These are phyloP conservation scores for Fusarium praegraminearum DNA, from an alignment of 2,329 filamentous ascomycete species.

Conservation along the genomic window DNA sequence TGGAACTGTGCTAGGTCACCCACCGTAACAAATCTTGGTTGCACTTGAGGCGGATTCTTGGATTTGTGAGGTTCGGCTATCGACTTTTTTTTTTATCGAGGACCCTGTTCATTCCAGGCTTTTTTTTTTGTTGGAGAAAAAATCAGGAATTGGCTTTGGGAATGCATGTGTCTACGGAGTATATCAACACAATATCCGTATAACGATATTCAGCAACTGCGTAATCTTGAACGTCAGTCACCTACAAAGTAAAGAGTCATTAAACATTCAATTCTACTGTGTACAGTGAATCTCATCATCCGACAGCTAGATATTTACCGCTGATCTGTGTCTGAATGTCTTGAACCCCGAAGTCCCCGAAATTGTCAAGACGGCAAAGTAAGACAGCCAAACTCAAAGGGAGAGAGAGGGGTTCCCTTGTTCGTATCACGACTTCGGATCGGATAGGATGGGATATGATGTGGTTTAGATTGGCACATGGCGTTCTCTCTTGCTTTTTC, in stretches of 20 bases:
- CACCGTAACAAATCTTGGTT: slow-evolving; percentile 16
- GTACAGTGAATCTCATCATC: background rate
- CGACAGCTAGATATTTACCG: background rate
- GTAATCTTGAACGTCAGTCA: background rate
- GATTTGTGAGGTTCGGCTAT: slow-evolving; percentile 3
- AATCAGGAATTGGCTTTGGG: background rate
- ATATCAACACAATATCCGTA: background rate
- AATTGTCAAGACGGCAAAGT: background rate
- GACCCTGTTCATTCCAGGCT: background rate
- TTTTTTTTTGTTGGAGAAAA: background rate
- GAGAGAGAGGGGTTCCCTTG: background rate
- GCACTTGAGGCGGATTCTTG: slow-evolving; percentile 7
- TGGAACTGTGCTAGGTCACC: slow-evolving; percentile 4
- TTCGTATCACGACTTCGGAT: slow-evolving; percentile 1
- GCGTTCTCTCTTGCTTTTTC: background rate
- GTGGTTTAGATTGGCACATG: slow-evolving; percentile 3
- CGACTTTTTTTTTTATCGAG: background rate
- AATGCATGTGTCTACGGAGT: background rate
- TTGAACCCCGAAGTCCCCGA: slow-evolving; percentile 3
- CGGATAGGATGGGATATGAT: background rate
- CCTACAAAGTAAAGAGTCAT: background rate
- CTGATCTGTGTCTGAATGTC: background rate
- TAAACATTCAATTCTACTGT: background rate
- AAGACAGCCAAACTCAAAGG: background rate
- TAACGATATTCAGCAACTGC: background rate